These are phyloP conservation scores for Leishmania major DNA, from an alignment of 208 protist genomes.

Conservation along the genomic window DNA sequence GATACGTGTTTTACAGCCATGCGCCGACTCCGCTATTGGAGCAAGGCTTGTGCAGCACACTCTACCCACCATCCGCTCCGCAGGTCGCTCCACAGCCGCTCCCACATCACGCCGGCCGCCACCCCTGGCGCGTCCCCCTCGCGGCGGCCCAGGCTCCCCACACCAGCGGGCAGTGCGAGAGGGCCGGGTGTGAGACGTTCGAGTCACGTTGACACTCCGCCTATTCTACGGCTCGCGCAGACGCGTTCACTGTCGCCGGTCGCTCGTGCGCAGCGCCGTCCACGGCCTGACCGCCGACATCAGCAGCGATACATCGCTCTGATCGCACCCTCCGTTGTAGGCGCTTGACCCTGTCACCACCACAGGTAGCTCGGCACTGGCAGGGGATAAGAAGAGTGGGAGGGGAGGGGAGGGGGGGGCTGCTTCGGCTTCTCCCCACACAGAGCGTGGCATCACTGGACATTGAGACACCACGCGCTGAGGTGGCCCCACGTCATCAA, in stretches of 20 bases:
- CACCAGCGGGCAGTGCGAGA: background rate
- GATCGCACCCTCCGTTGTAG: background rate
- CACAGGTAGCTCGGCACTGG: background rate
- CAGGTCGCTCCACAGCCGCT: background rate
- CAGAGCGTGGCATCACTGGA: background rate
- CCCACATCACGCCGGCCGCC: background rate
- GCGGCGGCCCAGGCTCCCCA: background rate
- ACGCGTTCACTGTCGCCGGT: background rate
- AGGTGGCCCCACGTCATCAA: background rate
- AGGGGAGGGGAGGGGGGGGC: background rate
- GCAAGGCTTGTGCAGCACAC: background rate
- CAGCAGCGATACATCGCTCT: background rate
- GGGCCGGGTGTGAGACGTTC: background rate
- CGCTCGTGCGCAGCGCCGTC: background rate
- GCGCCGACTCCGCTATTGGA: background rate
- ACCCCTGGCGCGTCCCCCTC: background rate
- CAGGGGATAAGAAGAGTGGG: background rate
- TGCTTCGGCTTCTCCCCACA: background rate
- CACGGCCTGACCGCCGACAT: background rate
- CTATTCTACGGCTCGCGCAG: background rate
- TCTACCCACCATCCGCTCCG: background rate
- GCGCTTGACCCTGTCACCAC: background rate
- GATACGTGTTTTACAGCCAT: background rate
- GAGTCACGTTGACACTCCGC: background rate
- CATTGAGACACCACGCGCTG: background rate